phyloP scores from a whole-genome alignment of 2,329 filamentous ascomycete species.

The Bipolaris oryzae region DNA sequence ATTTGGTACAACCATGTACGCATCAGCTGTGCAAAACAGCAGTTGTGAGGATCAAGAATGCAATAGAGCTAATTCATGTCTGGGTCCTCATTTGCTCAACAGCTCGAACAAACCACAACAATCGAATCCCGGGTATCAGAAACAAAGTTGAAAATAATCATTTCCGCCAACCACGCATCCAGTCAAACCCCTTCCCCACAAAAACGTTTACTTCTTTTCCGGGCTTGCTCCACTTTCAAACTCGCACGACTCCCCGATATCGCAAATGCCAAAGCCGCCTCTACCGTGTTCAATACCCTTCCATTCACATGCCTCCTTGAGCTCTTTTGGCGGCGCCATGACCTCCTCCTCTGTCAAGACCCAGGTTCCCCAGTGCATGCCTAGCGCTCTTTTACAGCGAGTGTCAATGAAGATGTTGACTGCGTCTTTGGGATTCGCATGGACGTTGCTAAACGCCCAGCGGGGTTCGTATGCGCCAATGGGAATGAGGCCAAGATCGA shows the following conservation, averaged over 20 bases:
- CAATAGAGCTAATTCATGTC: too few relatives aligned
- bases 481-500: slow-evolving; percentile 89
- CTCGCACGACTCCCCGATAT: slow-evolving; percentile 78
- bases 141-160: too few relatives aligned
- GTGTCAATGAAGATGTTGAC: slow-evolving; percentile 91
- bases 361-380: slow-evolving; percentile 92
- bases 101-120: too few relatives aligned
- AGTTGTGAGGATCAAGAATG: too few relatives aligned
- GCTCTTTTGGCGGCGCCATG: slow-evolving; percentile 75
- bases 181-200: too few relatives aligned
- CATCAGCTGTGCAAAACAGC: too few relatives aligned
- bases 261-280: slow-evolving; percentile 83
- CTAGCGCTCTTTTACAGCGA: slow-evolving; percentile 76
- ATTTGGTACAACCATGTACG: too few relatives aligned
- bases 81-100: too few relatives aligned
- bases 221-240: slow-evolving; percentile 53
- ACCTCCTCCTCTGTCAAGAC: slow-evolving; percentile 84
- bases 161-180: too few relatives aligned
- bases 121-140: too few relatives aligned
- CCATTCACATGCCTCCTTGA: slow-evolving; percentile 73
- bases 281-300: slow-evolving; percentile 76
- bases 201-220: too few relatives aligned
- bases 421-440: slow-evolving; percentile 83
- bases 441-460: slow-evolving; percentile 76
- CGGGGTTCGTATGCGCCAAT: slow-evolving; percentile 87